Base-by-base conservation (phyloP, 176 grass and related monocot species). In the Canna indica region DNA sequence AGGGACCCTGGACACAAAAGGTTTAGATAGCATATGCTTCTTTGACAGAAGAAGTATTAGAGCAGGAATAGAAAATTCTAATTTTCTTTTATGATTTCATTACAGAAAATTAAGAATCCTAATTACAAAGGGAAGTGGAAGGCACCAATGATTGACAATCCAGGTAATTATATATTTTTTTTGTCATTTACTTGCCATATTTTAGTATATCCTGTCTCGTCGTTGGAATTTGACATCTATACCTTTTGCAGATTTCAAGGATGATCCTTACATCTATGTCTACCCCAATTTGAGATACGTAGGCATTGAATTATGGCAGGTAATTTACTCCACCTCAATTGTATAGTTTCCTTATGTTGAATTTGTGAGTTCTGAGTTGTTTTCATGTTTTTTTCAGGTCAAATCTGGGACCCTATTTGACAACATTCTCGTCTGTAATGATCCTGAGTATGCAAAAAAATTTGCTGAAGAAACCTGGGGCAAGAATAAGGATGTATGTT, bases 241-340 rank as follows among this genome's bases (percentile, higher is more conserved):
- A n/a, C n/a, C n/a, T n/a, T 57, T 7, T 80, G 24, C 75, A 91
- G 88, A 91, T 46, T 91, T 63, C 79, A 79, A 84, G 73, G 84
- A 91, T 77, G 84, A 91, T 62, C 84, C 88, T 2, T 81, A 85
- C 29, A 62, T 91, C 12, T 87, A 87, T 33, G 78, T 78, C 60
- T 91, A 81, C 69, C 46, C 76, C 42, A 73, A 69, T 41, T 36
- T 91, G 75, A 91, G 81, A 56, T 81, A 87, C 68, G 81, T 91
- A 30, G 88, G 88, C 30, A 87, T 91, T 61, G 88, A 87, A 78
- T 38, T 91, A 62, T 91, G 88, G 88, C 84, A 91, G 88, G 88
- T 86, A 68, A 57, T 34, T 26, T 15, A 26, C 13, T 59, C n/a
- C 36, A 73, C 11, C 36, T 77, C 61, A 30, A 5, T 35, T 20